These are phyloP conservation scores for Exutisphaerella laricina DNA, from an alignment of 2,329 filamentous ascomycete genomes.

Conservation along the genomic window DNA sequence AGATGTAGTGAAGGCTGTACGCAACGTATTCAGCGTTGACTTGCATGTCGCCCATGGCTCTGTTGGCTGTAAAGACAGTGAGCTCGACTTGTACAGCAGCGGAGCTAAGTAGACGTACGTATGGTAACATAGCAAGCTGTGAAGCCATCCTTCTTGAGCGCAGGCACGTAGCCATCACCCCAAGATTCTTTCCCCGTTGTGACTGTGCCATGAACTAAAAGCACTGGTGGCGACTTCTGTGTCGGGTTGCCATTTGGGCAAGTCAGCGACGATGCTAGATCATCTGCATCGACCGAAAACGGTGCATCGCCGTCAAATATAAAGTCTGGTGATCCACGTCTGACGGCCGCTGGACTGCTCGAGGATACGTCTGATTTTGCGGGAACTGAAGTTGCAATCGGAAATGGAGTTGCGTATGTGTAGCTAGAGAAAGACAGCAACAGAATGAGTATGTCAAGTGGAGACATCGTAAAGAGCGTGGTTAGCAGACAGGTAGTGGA, in stretches of 20 bases:
- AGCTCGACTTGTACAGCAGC: too few relatives aligned
- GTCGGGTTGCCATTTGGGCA: constrained; percentile 29
- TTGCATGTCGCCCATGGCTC: constrained; percentile 32
- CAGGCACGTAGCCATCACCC: constrained; percentile 29
- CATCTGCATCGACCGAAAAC: constrained; percentile 22
- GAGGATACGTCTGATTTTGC: background rate
- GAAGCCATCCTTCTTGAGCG: constrained; percentile 26
- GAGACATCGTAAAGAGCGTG: constrained; percentile 12
- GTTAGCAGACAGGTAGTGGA: background rate
- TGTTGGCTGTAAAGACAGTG: constrained; percentile 25
- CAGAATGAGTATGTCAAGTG: constrained; percentile 9
- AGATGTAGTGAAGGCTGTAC: constrained; percentile 29
- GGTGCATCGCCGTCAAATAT: constrained; percentile 27
- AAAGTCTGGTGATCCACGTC: constrained; percentile 20
- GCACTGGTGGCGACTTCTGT: constrained; percentile 22
- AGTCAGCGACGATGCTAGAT: constrained; percentile 25
- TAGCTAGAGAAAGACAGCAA: constrained; percentile 2
- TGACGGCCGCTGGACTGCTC: background rate
- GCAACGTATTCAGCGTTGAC: constrained; percentile 30
- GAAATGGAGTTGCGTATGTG: constrained; percentile 15
- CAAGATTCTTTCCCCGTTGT: constrained; percentile 28
- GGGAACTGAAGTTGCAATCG: background rate
- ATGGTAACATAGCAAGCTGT: constrained; percentile 31
- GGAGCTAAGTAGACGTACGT: constrained; percentile 24
- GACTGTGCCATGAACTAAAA: constrained; percentile 30